Base-by-base conservation (phyloP, 177 flowering plant genomes). In the Vitis hybrid region DNA sequence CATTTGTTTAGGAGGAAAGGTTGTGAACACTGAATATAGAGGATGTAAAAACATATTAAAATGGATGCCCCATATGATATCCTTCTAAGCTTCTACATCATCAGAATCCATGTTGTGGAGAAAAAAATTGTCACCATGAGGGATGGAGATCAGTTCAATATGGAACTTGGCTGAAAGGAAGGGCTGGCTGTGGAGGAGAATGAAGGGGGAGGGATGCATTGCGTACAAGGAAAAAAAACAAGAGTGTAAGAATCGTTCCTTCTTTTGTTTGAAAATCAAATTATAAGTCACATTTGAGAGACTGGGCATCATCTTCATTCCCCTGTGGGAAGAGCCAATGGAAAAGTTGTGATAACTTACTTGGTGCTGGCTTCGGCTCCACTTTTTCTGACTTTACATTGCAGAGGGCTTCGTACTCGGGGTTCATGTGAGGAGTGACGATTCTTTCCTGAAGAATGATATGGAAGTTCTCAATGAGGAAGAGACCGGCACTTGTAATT, bases 391-490 rank as follows among this genome's bases (percentile, higher is more conserved):
- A 14, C 73, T 78, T 83, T 49, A 63, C 69, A 50, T 68, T 80
- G 80, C 97, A 92, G 32, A 92, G 55, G 1, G 77, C 51, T 51
- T 82, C 66, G 64, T 74, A 88, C 63, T 82, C 84, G 12, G 82
- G 84, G 82, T 87, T 80, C 59, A 78, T 9, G 72, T 90, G 93
- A 70, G 97, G 90, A 60, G 76, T 66, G 26, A 85, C 84, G 19
- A 89, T 74, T 74, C 60, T 85, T 70, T 88, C 91, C 97, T 92
- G 86, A 48, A 71, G 55, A 70, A 55, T 11, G 23, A 11, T 18
- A 54, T 6, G 17, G 45, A 39, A 39, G 45, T 39, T 39, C 8
- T 39, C 8, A 7, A 5, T 6, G 45, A 39, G 8, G 45, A 39
- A 39, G 45, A 39, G 45, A 39, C 8, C 45, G 8, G 8, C 8